Evolutionary conservation across 176 grass and related monocot genomes (phyloP).

Genomic region (Dendrocalamus sinicus): DNA sequence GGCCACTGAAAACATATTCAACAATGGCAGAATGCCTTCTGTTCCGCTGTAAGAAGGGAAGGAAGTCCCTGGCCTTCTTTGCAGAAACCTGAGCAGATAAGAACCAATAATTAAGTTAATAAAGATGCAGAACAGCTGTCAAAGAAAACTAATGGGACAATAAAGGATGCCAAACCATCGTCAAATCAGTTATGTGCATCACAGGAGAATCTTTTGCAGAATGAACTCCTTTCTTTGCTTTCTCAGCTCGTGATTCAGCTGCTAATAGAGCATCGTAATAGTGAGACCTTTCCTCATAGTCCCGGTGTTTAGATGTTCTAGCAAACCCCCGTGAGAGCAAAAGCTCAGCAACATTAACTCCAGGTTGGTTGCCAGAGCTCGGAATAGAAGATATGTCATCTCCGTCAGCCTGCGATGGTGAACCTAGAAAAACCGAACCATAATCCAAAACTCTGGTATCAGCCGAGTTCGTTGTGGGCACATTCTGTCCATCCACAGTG

Average conservation of each 20-base stretch:
- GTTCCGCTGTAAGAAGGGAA: constrained; percentile 85
- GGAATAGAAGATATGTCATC: constrained; percentile 65
- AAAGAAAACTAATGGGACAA: constrained; percentile 23
- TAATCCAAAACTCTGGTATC: constrained; percentile 92
- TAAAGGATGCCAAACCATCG: constrained; percentile 46
- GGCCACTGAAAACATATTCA: constrained; percentile 96
- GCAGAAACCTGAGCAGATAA: constrained; percentile 59
- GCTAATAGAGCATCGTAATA: constrained; percentile 87
- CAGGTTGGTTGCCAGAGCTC: constrained; percentile 45
- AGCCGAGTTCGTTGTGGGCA: constrained; percentile 40
- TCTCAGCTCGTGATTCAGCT: constrained; percentile 89
- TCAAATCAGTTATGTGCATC: constrained; percentile 95
- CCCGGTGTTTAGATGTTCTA: constrained; percentile 75
- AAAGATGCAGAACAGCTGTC: neutral
- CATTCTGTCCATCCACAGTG: constrained; percentile 63
- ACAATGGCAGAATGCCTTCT: constrained; percentile 83
- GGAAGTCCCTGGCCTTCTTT: constrained; percentile 94
- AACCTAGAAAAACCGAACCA: constrained; percentile 79
- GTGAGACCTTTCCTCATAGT: constrained; percentile 94
- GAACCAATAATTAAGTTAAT: neutral
- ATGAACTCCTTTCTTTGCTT: constrained; percentile 90
- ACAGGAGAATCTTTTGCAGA: constrained; percentile 75
- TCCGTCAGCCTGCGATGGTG: constrained; percentile 59
- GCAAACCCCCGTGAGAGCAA: constrained; percentile 85
- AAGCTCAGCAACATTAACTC: constrained; percentile 84